Conservation (phyloP, 495 filamentous ascomycete genomes). For the Neurospora sublineolata region DNA sequence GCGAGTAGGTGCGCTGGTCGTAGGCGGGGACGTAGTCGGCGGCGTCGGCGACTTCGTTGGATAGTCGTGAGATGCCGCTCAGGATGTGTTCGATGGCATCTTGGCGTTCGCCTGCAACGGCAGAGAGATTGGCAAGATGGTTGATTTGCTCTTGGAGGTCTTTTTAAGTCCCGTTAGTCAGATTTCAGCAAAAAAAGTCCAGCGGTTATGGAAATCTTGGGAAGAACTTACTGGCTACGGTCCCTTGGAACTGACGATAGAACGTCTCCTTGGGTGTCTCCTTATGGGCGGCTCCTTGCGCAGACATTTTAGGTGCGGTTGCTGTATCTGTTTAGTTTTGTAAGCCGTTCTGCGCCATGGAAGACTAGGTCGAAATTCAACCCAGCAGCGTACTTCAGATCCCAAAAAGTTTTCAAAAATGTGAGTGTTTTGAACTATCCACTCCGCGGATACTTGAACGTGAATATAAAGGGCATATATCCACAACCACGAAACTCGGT, state of each 20-base stretch:
- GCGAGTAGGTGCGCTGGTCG: conserved; percentile 32
- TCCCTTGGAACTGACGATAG: conserved; percentile 66
- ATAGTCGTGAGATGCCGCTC: conserved; percentile 30
- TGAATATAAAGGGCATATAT: not conserved
- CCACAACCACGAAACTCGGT: not conserved
- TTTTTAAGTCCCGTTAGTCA: conserved; percentile 7
- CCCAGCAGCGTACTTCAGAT: not conserved
- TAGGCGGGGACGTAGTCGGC: conserved; percentile 33
- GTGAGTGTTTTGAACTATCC: not conserved
- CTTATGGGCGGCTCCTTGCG: conserved; percentile 7
- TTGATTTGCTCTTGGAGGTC: conserved; percentile 32
- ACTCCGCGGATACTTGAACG: not conserved
- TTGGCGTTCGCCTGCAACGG: conserved; percentile 33
- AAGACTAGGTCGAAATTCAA: not conserved
- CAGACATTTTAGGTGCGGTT: not conserved
- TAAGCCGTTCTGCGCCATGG: not conserved
- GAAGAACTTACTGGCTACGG: conserved; percentile 47
- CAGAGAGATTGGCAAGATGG: conserved; percentile 21
- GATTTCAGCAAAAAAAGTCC: not conserved
- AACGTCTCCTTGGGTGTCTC: conserved; percentile 56
- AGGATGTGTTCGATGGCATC: conserved; percentile 35
- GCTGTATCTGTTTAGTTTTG: not conserved
- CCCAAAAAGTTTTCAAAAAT: not conserved
- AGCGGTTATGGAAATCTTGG: not conserved
- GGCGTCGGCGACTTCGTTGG: conserved; percentile 33